Evolutionary conservation across 2,329 filamentous ascomycete species (phyloP), one percentile per base, ranked within the genome.

Genomic region (Phialophora macrospora): DNA sequence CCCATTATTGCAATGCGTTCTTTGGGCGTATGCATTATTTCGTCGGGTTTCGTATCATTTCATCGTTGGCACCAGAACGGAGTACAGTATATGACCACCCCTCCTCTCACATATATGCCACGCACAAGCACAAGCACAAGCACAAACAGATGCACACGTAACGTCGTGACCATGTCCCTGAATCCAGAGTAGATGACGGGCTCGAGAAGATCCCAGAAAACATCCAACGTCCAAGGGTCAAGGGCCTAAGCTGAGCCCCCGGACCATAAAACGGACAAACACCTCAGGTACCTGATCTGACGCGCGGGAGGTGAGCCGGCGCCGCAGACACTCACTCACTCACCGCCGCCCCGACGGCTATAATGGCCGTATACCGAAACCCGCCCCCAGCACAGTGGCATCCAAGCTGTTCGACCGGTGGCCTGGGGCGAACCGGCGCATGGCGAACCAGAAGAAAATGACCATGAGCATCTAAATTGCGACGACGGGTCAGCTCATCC

Each of bases 341-440:
- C 24, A 24, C 24, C 24, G 3, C 34, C 34, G 17, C 30, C 30
- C 30, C 2, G 9, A 11, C 3, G 2, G 30, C 46, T 52, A 60
- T 12, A 60, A 48, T 8, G 57, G 26, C 6, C 57, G 57, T 30
- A 26, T 20, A 9, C 26, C 46, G 46, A 60, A 22, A 3, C 28
- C 48, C 4, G 28, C 17, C 2, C 57, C 30, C 44, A 60, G 20
- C 28, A 34, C 30, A 5, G 57, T 20, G 17, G 28, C 46, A 24
- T 60, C 57, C 28, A 62, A 20, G 17, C 5, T 12, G 20, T 52
- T 26, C 9, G 26, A 28, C 17, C 22, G 32, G 7, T 20, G 57
- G 32, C 57, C 46, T 12, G 46, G 57, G 26, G 24, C 57, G 30
- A 60, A 60, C 17, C 57, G 57, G 46, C 57, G 57, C 44, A 60